Evolutionary conservation across 305 asterid genomes (phyloP).

Genomic region (Stenogyne calaminthoides): DNA sequence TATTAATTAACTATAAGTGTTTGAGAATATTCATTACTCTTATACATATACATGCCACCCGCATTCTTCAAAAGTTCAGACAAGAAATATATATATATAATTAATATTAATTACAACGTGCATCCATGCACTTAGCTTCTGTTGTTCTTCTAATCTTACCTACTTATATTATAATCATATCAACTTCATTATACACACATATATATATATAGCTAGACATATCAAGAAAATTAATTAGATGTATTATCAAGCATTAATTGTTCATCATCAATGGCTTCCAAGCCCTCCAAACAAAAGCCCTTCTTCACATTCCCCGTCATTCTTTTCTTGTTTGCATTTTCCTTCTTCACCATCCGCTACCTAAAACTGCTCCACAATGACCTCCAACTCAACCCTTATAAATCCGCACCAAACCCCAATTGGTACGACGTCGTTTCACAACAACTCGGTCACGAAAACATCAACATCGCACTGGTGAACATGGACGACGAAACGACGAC

Average conservation of each 20-base stretch:
- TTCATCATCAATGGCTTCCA: constrained; percentile 44
- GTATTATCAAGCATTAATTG: neutral
- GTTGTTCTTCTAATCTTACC: constrained; percentile 31
- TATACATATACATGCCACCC: constrained; percentile 37
- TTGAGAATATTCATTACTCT: constrained; percentile 21
- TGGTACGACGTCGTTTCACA: constrained; percentile 51
- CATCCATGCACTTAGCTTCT: constrained; percentile 42
- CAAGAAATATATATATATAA: neutral
- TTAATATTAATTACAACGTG: constrained; percentile 36
- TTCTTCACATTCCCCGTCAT: constrained; percentile 36
- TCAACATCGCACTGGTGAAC: constrained; percentile 68
- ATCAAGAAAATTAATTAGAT: neutral
- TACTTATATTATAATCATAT: neutral
- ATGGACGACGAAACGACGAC: constrained; percentile 18
- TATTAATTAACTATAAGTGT: neutral
- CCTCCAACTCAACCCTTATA: constrained; percentile 24
- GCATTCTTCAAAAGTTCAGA: constrained; percentile 27
- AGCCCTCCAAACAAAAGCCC: constrained; percentile 39
- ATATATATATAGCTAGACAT: too few species aligned
- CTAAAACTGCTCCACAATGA: constrained; percentile 28
- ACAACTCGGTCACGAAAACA: constrained; percentile 29
- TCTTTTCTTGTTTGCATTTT: constrained; percentile 34
- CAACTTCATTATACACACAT: neutral
- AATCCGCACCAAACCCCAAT: constrained; percentile 27
- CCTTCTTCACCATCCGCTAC: constrained; percentile 38